Conservation (phyloP, 345 rosid species). For the Boechera stricta region DNA sequence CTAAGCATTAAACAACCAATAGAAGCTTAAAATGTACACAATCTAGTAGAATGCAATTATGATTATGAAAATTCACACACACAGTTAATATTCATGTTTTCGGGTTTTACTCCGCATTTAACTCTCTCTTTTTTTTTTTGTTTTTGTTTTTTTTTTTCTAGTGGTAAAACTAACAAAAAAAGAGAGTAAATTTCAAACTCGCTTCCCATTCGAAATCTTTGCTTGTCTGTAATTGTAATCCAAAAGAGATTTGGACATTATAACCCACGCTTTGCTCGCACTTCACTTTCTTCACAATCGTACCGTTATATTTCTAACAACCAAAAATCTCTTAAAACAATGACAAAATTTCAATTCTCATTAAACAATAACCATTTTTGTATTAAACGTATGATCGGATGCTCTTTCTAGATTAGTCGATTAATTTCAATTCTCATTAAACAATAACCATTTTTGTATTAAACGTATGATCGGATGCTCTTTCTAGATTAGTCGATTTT, state of each 20-base stretch:
- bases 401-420: conserved; percentile 2
- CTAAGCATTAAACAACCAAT: not conserved
- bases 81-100: not conserved
- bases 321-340: not conserved
- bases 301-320: not conserved
- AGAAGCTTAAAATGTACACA: not conserved
- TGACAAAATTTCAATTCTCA: not conserved
- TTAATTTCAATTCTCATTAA: not conserved
- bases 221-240: conserved; percentile 7
- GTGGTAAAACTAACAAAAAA: not conserved
- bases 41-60: not conserved
- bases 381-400: not conserved
- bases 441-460: not conserved
- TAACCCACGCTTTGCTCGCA: conserved; percentile 36
- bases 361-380: not conserved
- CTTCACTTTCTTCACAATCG: conserved; percentile 17
- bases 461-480: not conserved
- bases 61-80: not conserved
- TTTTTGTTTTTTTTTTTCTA: not conserved
- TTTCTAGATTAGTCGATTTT: conserved; percentile 2
- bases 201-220: not conserved
- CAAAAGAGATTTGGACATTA: conserved; percentile 24
- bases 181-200: conserved; percentile 17
- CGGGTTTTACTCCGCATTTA: not conserved
- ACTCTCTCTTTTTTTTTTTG: not conserved